Conservation (phyloP, 768 basidiomycete species). For the Tubosaeta brunneosetosa region DNA sequence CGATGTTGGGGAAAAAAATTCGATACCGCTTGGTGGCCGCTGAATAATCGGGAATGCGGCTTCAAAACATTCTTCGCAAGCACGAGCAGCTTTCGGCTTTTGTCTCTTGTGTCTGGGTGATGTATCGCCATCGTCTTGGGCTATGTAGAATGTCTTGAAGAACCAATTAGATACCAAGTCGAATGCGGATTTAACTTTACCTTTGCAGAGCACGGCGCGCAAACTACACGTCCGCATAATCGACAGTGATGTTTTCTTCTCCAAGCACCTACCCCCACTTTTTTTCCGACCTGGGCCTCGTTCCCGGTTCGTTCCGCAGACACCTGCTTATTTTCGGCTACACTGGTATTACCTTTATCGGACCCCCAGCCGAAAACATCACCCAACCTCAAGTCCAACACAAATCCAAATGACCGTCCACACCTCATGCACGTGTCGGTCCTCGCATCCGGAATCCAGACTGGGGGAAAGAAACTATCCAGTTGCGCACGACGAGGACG, state of each 20-base stretch:
- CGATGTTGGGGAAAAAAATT: conserved; percentile 1
- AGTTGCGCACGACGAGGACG: conserved; percentile 25
- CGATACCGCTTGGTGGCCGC: background rate
- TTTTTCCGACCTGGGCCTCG: conserved; percentile 7
- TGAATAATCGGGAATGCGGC: conserved; percentile 65
- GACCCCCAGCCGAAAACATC: conserved; percentile 28
- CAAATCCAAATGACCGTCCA: conserved; percentile 61
- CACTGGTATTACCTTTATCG: conserved; percentile 37
- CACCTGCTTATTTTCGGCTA: conserved; percentile 11
- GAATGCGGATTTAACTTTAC: conserved; percentile 36
- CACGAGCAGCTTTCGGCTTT: conserved; percentile 61
- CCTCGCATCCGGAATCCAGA: conserved; percentile 89
- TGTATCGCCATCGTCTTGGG: conserved; percentile 38
- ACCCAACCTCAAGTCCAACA: conserved; percentile 21
- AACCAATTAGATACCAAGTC: conserved; percentile 2
- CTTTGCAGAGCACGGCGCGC: conserved; percentile 75
- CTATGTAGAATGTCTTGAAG: conserved; percentile 75
- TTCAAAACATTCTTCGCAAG: conserved; percentile 84
- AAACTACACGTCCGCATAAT: conserved; percentile 82
- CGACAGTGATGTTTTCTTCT: conserved; percentile 82
- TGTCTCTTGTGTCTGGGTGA: conserved; percentile 35
- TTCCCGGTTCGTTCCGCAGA: conserved; percentile 7
- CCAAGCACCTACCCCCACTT: conserved; percentile 22
- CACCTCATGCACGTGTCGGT: conserved; percentile 87
- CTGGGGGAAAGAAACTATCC: conserved; percentile 74